Evolutionary conservation across 2,329 filamentous ascomycete species (phyloP).

Genomic region (Aureobasidium subglaciale): DNA sequence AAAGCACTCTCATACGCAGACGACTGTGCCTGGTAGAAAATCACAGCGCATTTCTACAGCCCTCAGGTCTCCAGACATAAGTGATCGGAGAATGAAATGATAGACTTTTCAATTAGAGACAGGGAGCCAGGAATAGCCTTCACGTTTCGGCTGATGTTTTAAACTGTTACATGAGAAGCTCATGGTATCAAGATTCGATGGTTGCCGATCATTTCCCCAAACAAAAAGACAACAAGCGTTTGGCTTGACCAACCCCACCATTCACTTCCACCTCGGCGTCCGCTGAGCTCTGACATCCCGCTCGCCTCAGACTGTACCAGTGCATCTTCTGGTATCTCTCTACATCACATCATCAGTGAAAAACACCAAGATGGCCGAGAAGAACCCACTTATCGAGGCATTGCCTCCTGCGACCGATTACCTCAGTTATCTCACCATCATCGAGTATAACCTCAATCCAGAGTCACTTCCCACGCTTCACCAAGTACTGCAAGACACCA

Average conservation of each 20-base stretch:
- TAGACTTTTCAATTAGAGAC: too few species aligned
- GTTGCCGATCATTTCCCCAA: background rate
- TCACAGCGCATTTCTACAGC: too few species aligned
- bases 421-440: constrained; percentile 70
- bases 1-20: too few species aligned
- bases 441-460: constrained; percentile 64
- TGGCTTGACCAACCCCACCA: constrained; percentile 2
- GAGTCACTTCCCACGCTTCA: constrained; percentile 62
- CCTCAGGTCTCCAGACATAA: too few species aligned
- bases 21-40: too few species aligned
- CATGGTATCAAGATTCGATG: too few species aligned
- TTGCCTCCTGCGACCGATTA: constrained; percentile 58
- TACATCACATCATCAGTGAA: background rate
- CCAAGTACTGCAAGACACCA: constrained; percentile 59
- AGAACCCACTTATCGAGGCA: constrained; percentile 49
- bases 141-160: background rate
- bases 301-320: too few species aligned
- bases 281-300: background rate
- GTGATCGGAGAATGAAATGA: too few species aligned
- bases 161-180: too few species aligned
- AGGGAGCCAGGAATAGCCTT: background rate
- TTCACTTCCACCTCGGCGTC: background rate
- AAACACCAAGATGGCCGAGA: constrained; percentile 21
- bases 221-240: background rate
- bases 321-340: background rate